phyloP scores from a whole-genome alignment of 139 green algal species.

The Edaphochlamys debaryana region DNA sequence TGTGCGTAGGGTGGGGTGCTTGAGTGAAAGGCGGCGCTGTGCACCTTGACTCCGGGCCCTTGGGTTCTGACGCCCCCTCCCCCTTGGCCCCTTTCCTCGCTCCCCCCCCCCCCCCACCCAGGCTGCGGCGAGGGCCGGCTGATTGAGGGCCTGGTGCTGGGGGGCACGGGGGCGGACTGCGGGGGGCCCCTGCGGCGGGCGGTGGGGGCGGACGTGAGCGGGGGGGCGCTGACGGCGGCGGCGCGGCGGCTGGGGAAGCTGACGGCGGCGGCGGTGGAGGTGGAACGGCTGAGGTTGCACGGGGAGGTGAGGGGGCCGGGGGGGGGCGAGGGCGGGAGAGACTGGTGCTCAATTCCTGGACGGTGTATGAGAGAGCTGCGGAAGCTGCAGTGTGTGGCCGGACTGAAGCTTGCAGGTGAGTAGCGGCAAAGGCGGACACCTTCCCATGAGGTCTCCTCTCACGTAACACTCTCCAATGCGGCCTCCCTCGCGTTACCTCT shows the following conservation, averaged over 20 bases:
- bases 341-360: too few relatives aligned
- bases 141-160: constrained; percentile 34
- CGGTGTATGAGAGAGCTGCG: too few relatives aligned
- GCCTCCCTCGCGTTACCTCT: too few relatives aligned
- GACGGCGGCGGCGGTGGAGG: constrained; percentile 26
- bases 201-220: constrained; percentile 24
- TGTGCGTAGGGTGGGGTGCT: too few relatives aligned
- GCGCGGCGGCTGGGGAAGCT: constrained; percentile 21
- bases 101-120: not conserved
- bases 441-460: too few relatives aligned
- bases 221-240: not conserved
- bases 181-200: constrained; percentile 5
- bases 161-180: constrained; percentile 9
- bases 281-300: not conserved
- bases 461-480: too few relatives aligned
- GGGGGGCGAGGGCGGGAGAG: not conserved
- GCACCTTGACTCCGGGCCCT: too few relatives aligned
- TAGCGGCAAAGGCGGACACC: too few relatives aligned
- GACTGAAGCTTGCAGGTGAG: too few relatives aligned
- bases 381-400: too few relatives aligned
- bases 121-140: constrained; percentile 25
- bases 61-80: too few relatives aligned
- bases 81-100: not conserved
- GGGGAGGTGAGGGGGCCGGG: constrained; percentile 19
- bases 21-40: too few relatives aligned